A percentile compares a stretch with the other conserved stretches of the same genome.
phyloP scores from a whole-genome alignment of 495 filamentous ascomycete genomes.

The Aspergillus heteromorphus region DNA sequence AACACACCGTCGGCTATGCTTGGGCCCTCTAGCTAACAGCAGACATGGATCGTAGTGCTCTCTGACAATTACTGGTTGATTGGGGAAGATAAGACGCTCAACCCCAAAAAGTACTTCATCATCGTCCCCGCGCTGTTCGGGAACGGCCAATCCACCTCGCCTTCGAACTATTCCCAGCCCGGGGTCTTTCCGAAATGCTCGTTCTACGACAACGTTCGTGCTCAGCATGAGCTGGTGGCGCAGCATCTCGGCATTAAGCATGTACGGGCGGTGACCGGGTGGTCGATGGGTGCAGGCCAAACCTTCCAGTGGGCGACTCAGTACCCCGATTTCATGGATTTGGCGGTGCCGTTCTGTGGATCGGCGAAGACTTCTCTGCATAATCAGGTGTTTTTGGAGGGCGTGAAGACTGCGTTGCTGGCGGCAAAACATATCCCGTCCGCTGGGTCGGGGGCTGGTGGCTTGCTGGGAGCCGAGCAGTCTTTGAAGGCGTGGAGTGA shows the following conservation, averaged over 20 bases:
- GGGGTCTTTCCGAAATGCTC: conserved; percentile 55
- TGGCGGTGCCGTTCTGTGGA: conserved; percentile 63
- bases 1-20: neutral
- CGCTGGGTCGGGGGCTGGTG: conserved; percentile 40
- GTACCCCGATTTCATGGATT: conserved; percentile 65
- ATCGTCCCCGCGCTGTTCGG: conserved; percentile 68
- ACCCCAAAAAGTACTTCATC: conserved; percentile 61
- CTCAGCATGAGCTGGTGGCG: conserved; percentile 60
- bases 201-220: conserved; percentile 66
- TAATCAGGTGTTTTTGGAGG: conserved; percentile 69
- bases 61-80: conserved; percentile 64
- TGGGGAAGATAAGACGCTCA: conserved; percentile 55
- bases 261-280: conserved; percentile 58
- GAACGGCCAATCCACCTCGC: conserved; percentile 66
- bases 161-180: conserved; percentile 53
- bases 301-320: conserved; percentile 67
- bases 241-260: conserved; percentile 58
- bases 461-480: conserved; percentile 24
- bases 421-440: conserved; percentile 53
- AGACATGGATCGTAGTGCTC: conserved; percentile 31
- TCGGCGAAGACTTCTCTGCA: conserved; percentile 63
- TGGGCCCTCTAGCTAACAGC: neutral
- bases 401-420: conserved; percentile 62
- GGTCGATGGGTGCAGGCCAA: conserved; percentile 68
- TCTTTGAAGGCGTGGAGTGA: conserved; percentile 48